A percentile compares a stretch with the other conserved stretches of the same genome.
These are phyloP conservation scores for Pseudopediastrum boryanum DNA, from an alignment of 139 green algal genomes.

Conservation along the genomic window DNA sequence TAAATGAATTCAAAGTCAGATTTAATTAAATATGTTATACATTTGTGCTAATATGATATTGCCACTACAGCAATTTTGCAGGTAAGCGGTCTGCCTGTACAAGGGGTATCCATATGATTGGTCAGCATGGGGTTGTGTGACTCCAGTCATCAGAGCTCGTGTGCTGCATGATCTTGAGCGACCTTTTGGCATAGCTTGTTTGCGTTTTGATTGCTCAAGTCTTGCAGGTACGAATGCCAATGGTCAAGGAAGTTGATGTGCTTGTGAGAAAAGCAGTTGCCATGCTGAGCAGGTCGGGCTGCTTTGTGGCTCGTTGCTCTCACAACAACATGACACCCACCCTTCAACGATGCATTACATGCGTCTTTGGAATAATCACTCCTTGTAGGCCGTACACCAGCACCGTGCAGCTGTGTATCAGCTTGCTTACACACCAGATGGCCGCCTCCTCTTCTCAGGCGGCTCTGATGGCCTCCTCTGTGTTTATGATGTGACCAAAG, in stretches of 20 bases:
- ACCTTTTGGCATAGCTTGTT: too few relatives aligned
- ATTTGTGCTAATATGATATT: not conserved
- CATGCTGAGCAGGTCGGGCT: not conserved
- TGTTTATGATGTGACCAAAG: slow-evolving; percentile 65
- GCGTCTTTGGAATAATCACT: too few relatives aligned
- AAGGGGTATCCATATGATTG: too few relatives aligned
- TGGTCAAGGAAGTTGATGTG: not conserved
- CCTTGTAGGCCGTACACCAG: slow-evolving; percentile 71
- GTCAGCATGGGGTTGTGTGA: too few relatives aligned
- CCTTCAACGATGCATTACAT: too few relatives aligned
- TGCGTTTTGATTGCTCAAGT: not conserved
- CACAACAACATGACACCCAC: too few relatives aligned
- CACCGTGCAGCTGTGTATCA: slow-evolving; percentile 59
- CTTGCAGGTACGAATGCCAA: not conserved
- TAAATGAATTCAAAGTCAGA: not conserved
- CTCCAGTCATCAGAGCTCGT: too few relatives aligned
- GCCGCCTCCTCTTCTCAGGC: slow-evolving; percentile 61
- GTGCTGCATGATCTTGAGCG: too few relatives aligned
- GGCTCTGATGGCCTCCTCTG: slow-evolving; percentile 72
- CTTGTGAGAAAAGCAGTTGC: not conserved
- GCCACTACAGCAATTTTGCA: not conserved
- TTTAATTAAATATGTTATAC: not conserved
- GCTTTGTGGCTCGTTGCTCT: not conserved
- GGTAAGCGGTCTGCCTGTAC: not conserved
- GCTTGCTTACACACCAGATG: slow-evolving; percentile 62